Evolutionary conservation across 805 yeast species (phyloP), one percentile per base, ranked within the genome.

Genomic region (Danielia reshetovae): DNA sequence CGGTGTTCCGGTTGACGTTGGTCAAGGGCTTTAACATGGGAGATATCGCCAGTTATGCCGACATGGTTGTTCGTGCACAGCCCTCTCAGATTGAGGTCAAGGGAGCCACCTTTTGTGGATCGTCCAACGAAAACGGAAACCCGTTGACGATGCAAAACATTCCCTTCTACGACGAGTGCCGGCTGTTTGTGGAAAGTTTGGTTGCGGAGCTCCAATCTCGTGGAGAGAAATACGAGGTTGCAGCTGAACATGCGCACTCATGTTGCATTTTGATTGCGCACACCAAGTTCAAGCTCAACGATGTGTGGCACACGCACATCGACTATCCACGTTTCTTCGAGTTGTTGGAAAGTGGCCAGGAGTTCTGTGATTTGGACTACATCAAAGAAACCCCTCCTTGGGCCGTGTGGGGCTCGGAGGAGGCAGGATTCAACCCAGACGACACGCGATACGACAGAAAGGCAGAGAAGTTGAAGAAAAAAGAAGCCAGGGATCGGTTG

Each of bases 81-180:
- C 97, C 97, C 2, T 81, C 95, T 27, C 85, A 88, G 49, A 83
- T 88, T 39, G 97, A 88, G 59, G 82, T 88, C 40, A 88, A 88
- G 60, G 97, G 97, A 36, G 96, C 95, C 9, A 88, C 97, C 0
- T 88, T 85, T 63, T 87, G 96, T 67, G 97, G 97, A 0, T 82
- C 94, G 0, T 83, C 95, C 9, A 65, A 64, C 36, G 86, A 81
- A 29, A 84, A 85, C 55, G 89, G 93, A 22, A 86, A 88, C 52
- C 89, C 95, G 30, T 68, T 88, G 46, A 87, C 96, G 2, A 88
- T 88, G 97, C 90, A 88, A 55, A 88, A 88, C 53, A 93, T 89
- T 37, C 97, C 97, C 29, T 88, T 85, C 54, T 88, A 88, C 54
- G 95, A 86, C 43, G 97, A 88, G 57, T 90, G 95, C 54, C 79